Percentiles rank a stretch among this genome's conserved stretches.
Evolutionary conservation across 2,329 filamentous ascomycete species (phyloP).

Genomic region (Cordyceps farinosa): DNA sequence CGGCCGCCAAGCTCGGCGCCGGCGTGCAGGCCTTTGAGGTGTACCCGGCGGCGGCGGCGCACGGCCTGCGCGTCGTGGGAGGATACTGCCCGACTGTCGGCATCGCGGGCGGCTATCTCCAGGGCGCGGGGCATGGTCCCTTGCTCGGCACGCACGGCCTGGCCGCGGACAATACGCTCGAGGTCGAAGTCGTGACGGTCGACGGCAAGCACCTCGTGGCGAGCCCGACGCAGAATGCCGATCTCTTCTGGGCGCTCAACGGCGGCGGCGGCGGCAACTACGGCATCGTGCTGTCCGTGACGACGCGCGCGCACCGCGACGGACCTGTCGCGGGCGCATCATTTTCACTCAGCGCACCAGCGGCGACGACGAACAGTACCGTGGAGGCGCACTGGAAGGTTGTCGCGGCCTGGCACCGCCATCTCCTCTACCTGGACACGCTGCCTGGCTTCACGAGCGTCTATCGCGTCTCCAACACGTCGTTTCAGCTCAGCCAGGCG

Average conservation of each 20-base stretch:
- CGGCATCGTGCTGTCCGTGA: constrained; percentile 54
- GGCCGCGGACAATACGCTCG: constrained; percentile 55
- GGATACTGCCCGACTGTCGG: constrained; percentile 56
- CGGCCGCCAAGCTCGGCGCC: constrained; percentile 51
- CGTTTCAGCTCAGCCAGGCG: constrained; percentile 2
- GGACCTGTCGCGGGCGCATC: constrained; percentile 37
- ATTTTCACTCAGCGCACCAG: constrained; percentile 38
- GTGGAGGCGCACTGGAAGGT: constrained; percentile 22
- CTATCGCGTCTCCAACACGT: constrained; percentile 2
- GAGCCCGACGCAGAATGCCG: constrained; percentile 43
- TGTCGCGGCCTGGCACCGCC: constrained; percentile 31
- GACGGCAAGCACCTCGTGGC: constrained; percentile 47
- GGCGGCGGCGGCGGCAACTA: constrained; percentile 60
- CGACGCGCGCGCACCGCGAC: constrained; percentile 23
- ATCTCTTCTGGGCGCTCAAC: constrained; percentile 61
- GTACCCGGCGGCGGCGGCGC: constrained; percentile 40
- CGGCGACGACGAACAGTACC: constrained; percentile 23
- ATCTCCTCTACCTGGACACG: constrained; percentile 31
- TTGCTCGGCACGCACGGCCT: constrained; percentile 55
- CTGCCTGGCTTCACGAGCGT: constrained; percentile 7
- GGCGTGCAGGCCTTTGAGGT: constrained; percentile 50
- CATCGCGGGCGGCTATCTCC: constrained; percentile 55
- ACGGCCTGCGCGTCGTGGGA: constrained; percentile 47
- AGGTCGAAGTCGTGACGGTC: constrained; percentile 54
- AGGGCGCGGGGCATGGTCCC: constrained; percentile 57